Percentiles rank a stretch among this genome's conserved stretches.
Conservation (phyloP, 352 stramenopile genomes). For the Proteromonas lacertae region DNA sequence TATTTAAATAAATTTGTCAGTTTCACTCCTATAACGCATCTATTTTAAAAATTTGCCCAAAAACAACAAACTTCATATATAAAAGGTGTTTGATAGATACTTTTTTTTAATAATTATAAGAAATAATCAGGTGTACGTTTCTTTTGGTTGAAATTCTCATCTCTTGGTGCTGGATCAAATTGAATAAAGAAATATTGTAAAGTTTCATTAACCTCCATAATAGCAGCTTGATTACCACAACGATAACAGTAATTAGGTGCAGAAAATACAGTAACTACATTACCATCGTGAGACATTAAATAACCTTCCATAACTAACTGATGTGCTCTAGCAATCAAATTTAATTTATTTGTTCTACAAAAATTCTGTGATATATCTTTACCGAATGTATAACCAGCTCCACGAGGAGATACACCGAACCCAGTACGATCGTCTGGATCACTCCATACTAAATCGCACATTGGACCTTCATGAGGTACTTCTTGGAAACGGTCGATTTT, state of each 20-base stretch:
- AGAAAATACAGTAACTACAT: slow-evolving; percentile 93
- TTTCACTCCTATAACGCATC: too few species aligned
- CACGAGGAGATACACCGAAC: slow-evolving; percentile 73
- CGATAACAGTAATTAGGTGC: too few species aligned
- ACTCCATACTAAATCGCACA: slow-evolving; percentile 90
- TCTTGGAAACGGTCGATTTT: slow-evolving; percentile 56
- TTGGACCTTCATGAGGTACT: slow-evolving; percentile 71
- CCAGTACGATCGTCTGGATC: slow-evolving; percentile 67
- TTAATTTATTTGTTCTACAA: slow-evolving; percentile 57
- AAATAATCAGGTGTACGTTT: slow-evolving; percentile 69
- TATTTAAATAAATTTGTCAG: too few species aligned
- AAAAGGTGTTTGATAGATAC: too few species aligned
- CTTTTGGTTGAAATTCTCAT: slow-evolving; percentile 57
- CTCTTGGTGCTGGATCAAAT: slow-evolving; percentile 58
- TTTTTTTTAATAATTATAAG: too few species aligned
- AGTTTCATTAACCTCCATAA: slow-evolving; percentile 77
- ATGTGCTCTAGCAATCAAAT: slow-evolving; percentile 51
- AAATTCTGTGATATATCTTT: slow-evolving; percentile 57
- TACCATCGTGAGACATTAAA: slow-evolving; percentile 76
- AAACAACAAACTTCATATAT: too few species aligned
- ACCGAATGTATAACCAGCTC: slow-evolving; percentile 68
- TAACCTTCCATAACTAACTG: too few species aligned
- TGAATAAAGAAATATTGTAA: slow-evolving; percentile 77
- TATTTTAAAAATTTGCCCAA: too few species aligned
- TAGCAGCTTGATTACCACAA: too few species aligned